phyloP scores from a whole-genome alignment of 106 monocot genomes.

The Iris macrosiphon region DNA sequence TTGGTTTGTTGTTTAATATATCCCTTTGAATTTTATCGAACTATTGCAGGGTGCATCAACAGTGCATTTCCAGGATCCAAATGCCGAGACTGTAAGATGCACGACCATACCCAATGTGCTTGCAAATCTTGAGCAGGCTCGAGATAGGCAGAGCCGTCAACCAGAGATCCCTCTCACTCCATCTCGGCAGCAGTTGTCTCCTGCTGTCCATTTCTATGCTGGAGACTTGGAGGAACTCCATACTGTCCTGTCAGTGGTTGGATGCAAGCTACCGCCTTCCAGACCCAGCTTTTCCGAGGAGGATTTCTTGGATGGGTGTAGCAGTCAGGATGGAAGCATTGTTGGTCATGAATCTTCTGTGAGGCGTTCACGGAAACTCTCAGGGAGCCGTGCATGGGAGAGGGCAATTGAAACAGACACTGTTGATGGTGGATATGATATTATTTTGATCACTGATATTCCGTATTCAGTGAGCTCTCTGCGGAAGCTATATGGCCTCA shows the following conservation, averaged over 20 bases:
- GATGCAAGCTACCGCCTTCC: constrained; percentile 13
- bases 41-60: constrained; percentile 70
- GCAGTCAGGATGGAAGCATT: constrained; percentile 71
- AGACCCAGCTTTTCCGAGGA: constrained; percentile 78
- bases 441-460: constrained; percentile 65
- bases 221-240: constrained; percentile 83
- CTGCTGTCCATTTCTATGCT: constrained; percentile 80
- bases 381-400: constrained; percentile 92
- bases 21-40: neutral
- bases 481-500: constrained; percentile 59
- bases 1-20: too few relatives aligned
- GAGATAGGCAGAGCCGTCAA: constrained; percentile 57
- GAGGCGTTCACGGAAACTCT: constrained; percentile 71
- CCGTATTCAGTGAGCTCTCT: constrained; percentile 48
- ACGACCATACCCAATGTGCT: constrained; percentile 83
- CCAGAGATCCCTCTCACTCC: constrained; percentile 75
- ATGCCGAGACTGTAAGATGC: constrained; percentile 82
- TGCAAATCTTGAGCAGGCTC: constrained; percentile 66
- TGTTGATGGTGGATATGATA: constrained; percentile 76
- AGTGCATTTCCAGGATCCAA: constrained; percentile 90
- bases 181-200: constrained; percentile 49
- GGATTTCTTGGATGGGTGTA: constrained; percentile 63
- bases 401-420: constrained; percentile 60
- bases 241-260: constrained; percentile 62
- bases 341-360: constrained; percentile 37